phyloP scores from a whole-genome alignment of 306 rosid species.

The Malus sieversii region DNA sequence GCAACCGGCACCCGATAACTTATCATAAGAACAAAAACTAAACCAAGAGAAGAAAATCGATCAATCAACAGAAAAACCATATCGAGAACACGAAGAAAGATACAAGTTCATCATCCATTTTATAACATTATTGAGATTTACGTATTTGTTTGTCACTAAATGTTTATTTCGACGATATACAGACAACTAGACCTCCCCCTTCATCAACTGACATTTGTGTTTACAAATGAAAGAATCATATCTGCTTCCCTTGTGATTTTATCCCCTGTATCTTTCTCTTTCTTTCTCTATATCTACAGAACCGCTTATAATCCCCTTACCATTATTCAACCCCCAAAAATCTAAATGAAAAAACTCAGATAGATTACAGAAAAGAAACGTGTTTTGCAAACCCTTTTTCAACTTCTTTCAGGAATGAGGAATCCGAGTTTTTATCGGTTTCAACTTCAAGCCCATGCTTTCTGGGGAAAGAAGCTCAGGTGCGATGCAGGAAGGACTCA shows the following conservation, averaged over 20 bases:
- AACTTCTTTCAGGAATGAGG: slow-evolving; percentile 24
- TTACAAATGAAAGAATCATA: slow-evolving; percentile 69
- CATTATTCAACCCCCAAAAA: slow-evolving; percentile 17
- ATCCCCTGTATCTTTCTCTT: slow-evolving; percentile 24
- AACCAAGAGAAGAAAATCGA: too few species aligned
- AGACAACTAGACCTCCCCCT: slow-evolving; percentile 9
- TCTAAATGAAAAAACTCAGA: slow-evolving; percentile 14
- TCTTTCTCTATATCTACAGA: slow-evolving; percentile 52
- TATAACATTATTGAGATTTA: slow-evolving; percentile 8
- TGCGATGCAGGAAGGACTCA: slow-evolving; percentile 84
- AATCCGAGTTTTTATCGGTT: slow-evolving; percentile 81
- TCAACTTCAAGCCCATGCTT: slow-evolving; percentile 98
- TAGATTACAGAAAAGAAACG: slow-evolving; percentile 18
- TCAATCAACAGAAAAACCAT: background rate
- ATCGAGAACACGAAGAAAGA: too few species aligned
- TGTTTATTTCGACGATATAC: slow-evolving; percentile 23
- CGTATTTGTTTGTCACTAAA: slow-evolving; percentile 12
- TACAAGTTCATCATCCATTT: background rate
- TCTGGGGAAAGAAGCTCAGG: slow-evolving; percentile 95
- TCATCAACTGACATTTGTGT: slow-evolving; percentile 26
- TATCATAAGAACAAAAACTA: too few species aligned
- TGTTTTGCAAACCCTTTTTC: slow-evolving; percentile 5
- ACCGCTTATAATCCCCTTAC: slow-evolving; percentile 13
- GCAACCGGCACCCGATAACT: too few species aligned
- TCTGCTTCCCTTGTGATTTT: slow-evolving; percentile 36